Conservation (phyloP, 352 stramenopile genomes). For the Pythium myriotylum region DNA sequence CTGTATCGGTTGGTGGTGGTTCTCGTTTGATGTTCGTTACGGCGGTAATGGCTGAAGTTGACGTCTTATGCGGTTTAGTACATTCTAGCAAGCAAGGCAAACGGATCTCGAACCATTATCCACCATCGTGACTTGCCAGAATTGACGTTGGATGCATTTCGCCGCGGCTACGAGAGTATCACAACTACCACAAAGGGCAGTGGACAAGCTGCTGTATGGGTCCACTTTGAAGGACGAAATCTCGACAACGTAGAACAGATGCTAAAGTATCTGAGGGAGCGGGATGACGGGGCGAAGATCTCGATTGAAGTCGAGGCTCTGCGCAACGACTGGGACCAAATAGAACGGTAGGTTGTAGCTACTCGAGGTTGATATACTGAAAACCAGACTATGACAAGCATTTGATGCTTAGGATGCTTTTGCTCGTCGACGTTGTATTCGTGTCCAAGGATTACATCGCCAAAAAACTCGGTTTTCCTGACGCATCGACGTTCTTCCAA, state of each 20-base stretch:
- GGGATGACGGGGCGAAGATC: constrained; percentile 25
- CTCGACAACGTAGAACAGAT: constrained; percentile 61
- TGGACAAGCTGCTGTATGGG: constrained; percentile 31
- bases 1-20: constrained; percentile 51
- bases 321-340: constrained; percentile 61
- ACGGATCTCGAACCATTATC: constrained; percentile 69
- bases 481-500: constrained; percentile 50
- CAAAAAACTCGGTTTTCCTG: constrained; percentile 47
- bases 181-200: not conserved
- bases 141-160: constrained; percentile 49
- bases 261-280: constrained; percentile 44
- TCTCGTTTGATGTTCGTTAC: no score
- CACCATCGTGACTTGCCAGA: constrained; percentile 65
- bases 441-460: constrained; percentile 78
- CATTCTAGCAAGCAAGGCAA: constrained; percentile 66
- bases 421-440: constrained; percentile 53
- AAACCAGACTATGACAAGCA: no score
- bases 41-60: no score
- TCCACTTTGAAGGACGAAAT: constrained; percentile 79
- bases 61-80: no score
- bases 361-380: no score
- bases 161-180: constrained; percentile 17
- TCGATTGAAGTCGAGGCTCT: constrained; percentile 74
- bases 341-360: constrained; percentile 60
- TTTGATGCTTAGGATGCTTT: constrained; percentile 37